These are phyloP conservation scores for Rhodotorula sp. DNA, from an alignment of 1,284 basidiomycete species.

Conservation along the genomic window DNA sequence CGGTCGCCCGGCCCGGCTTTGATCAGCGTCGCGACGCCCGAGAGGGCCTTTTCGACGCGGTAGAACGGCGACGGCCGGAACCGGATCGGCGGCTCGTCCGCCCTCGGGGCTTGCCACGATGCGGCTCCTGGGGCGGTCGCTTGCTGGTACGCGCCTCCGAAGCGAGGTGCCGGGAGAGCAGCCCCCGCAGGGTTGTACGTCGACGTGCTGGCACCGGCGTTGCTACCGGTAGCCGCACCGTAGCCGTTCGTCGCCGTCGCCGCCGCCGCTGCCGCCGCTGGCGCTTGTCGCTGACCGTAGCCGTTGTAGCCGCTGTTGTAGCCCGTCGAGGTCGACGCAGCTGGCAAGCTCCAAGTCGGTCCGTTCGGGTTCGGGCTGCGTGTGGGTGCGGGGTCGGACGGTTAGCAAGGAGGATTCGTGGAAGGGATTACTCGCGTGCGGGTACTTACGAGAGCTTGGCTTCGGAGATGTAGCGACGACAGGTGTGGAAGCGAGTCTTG, in stretches of 20 bases:
- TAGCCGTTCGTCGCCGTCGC: constrained; percentile 1
- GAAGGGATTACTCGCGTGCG: neutral
- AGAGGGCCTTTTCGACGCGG: constrained; percentile 64
- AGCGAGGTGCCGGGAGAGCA: constrained; percentile 15
- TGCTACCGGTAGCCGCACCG: neutral
- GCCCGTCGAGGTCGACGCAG: neutral
- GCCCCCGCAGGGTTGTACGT: neutral
- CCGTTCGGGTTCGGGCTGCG: neutral
- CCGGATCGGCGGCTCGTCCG: constrained; percentile 56
- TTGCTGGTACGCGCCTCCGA: neutral
- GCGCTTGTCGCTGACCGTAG: neutral
- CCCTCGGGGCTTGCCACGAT: constrained; percentile 36
- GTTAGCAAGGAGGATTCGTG: neutral
- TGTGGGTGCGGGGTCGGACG: neutral
- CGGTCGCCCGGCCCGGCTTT: constrained; percentile 72
- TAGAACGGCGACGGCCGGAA: constrained; percentile 81
- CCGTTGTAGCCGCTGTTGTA: neutral
- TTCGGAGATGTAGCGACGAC: constrained; percentile 5
- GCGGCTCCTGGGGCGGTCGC: neutral
- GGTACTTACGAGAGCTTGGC: neutral
- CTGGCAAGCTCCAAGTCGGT: neutral
- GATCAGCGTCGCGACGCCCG: constrained; percentile 66
- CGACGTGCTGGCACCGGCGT: neutral
- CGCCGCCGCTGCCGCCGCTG: neutral
- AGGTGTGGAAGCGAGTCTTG: constrained; percentile 3